phyloP scores from a whole-genome alignment of 345 rosid genomes.

The Nasturtium officinale region DNA sequence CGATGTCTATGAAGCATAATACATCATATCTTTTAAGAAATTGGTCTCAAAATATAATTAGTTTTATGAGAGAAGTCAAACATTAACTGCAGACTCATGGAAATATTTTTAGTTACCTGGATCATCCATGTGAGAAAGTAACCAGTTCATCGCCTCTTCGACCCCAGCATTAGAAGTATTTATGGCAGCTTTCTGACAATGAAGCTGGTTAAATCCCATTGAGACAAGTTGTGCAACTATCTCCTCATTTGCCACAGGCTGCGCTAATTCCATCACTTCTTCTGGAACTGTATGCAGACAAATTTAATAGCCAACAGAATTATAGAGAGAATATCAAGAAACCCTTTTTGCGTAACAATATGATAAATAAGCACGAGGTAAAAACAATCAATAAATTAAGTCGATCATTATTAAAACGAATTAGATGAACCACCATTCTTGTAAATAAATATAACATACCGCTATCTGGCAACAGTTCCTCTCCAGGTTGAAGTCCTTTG shows the following conservation, averaged over 20 bases:
- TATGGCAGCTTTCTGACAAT: conserved; percentile 94
- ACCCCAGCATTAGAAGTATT: conserved; percentile 81
- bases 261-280: conserved; percentile 55
- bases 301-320: conserved; percentile 6
- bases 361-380: not conserved
- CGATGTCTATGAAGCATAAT: conserved; percentile 60
- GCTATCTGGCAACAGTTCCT: conserved; percentile 83
- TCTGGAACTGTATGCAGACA: conserved; percentile 52
- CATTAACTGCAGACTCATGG: not conserved
- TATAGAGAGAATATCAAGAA: not conserved
- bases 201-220: conserved; percentile 89
- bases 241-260: conserved; percentile 70
- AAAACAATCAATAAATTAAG: conserved; percentile 1
- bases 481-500: conserved; percentile 93
- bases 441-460: conserved; percentile 45
- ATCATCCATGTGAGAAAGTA: conserved; percentile 92
- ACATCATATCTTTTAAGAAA: conserved; percentile 4
- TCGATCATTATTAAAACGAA: not conserved
- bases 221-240: conserved; percentile 88
- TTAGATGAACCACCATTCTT: conserved; percentile 20
- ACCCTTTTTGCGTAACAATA: not conserved
- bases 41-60: not conserved
- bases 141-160: conserved; percentile 99
- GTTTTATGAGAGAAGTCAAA: conserved; percentile 2
- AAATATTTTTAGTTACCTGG: conserved; percentile 57